phyloP scores from a whole-genome alignment of 805 yeast genomes.

The Pichia ethanolica region DNA sequence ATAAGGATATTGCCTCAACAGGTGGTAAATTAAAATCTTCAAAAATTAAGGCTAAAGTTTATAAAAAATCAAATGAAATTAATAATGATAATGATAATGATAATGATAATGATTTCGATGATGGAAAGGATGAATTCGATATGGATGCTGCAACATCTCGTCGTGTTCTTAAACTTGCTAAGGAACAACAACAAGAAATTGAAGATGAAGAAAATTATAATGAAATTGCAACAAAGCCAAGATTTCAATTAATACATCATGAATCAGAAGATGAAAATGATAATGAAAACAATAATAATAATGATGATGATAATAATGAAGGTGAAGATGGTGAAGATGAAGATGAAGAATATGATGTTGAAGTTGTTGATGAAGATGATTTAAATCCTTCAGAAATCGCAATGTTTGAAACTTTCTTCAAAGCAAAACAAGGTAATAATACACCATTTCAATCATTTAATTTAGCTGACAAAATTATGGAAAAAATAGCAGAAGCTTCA shows the following conservation, averaged over 20 bases:
- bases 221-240: slow-evolving; percentile 19
- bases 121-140: slow-evolving; percentile 50
- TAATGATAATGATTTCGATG: slow-evolving; percentile 35
- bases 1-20: slow-evolving; percentile 67
- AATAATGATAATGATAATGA: slow-evolving; percentile 15
- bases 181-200: slow-evolving; percentile 87
- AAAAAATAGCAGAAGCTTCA: slow-evolving; percentile 67
- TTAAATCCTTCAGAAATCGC: slow-evolving; percentile 79
- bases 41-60: slow-evolving; percentile 15
- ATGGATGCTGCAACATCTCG: slow-evolving; percentile 79
- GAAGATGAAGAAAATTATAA: slow-evolving; percentile 53
- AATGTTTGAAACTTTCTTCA: slow-evolving; percentile 71
- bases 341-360: slow-evolving; percentile 33
- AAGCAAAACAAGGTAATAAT: slow-evolving; percentile 19
- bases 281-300: slow-evolving; percentile 16
- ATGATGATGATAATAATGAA: slow-evolving; percentile 26
- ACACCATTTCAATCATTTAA: slow-evolving; percentile 43
- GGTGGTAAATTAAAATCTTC: slow-evolving; percentile 58
- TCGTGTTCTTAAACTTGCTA: slow-evolving; percentile 82
- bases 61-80: background rate
- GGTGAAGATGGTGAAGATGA: slow-evolving; percentile 20
- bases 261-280: slow-evolving; percentile 30
- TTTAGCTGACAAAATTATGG: slow-evolving; percentile 91
- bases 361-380: slow-evolving; percentile 47
- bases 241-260: slow-evolving; percentile 26